phyloP scores from a whole-genome alignment of 1,139 yeast genomes.

The Lodderomyces pseudojiufengensis region DNA sequence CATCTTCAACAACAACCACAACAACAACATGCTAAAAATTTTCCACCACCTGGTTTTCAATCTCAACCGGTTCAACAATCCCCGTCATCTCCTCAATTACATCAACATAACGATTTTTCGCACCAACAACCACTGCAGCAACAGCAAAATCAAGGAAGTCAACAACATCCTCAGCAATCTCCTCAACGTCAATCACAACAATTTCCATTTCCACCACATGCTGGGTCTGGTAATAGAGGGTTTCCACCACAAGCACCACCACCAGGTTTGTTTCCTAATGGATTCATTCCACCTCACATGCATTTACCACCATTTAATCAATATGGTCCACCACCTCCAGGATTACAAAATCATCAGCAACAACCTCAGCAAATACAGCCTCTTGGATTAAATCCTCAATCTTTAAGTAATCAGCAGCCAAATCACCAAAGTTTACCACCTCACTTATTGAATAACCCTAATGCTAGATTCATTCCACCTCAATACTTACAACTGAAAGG shows the following conservation, averaged over 20 bases:
- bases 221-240: slow-evolving; percentile 6
- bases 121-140: slow-evolving; percentile 6
- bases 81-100: slow-evolving; percentile 15
- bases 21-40: slow-evolving; percentile 9
- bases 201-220: slow-evolving; percentile 10
- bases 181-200: slow-evolving; percentile 4
- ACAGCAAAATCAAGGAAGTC: slow-evolving; percentile 8
- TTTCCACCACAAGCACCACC: slow-evolving; percentile 16
- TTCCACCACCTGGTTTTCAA: slow-evolving; percentile 12
- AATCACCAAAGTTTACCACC: slow-evolving; percentile 14
- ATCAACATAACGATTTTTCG: slow-evolving; percentile 10
- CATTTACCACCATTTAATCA: slow-evolving; percentile 15
- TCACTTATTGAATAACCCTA: slow-evolving; percentile 13
- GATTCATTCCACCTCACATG: slow-evolving; percentile 17
- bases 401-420: no score
- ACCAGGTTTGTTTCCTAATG: slow-evolving; percentile 16
- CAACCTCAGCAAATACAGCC: slow-evolving; percentile 7
- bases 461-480: slow-evolving; percentile 12
- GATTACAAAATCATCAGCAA: slow-evolving; percentile 27
- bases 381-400: no score
- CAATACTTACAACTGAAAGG: no score
- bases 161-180: slow-evolving; percentile 4
- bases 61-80: slow-evolving; percentile 9
- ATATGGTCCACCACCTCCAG: slow-evolving; percentile 17
- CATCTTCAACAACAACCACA: slow-evolving; percentile 13